These are phyloP conservation scores for Thinopyrum obtusiflorum DNA, from an alignment of 202 grass and related monocot genomes.

Conservation along the genomic window DNA sequence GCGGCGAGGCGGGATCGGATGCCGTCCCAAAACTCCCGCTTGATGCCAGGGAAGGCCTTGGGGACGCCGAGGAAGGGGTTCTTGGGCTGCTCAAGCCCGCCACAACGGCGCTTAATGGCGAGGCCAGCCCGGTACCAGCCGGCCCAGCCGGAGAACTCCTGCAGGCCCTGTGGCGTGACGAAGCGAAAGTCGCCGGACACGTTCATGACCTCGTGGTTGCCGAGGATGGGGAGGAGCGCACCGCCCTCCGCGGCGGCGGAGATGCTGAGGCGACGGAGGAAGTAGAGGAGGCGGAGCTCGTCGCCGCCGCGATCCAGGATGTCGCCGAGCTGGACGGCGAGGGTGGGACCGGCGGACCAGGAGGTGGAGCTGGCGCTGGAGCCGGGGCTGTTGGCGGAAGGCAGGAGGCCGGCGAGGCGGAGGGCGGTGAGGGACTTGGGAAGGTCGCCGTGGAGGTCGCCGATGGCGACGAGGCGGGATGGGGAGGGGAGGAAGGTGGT, in stretches of 20 bases:
- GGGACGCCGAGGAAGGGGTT: conserved; percentile 90
- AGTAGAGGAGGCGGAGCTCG: conserved; percentile 83
- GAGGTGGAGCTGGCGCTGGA: conserved; percentile 29
- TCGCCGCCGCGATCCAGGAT: conserved; percentile 90
- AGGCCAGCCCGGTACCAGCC: conserved; percentile 79
- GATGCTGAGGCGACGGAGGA: conserved; percentile 64
- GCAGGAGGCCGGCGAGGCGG: conserved; percentile 65
- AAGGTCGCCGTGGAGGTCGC: conserved; percentile 91
- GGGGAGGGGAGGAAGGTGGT: conserved; percentile 58
- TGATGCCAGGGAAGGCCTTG: conserved; percentile 69
- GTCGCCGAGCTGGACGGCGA: conserved; percentile 93
- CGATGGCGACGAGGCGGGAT: conserved; percentile 78
- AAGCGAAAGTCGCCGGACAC: conserved; percentile 73
- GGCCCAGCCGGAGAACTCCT: conserved; percentile 76
- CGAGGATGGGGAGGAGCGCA: conserved; percentile 64
- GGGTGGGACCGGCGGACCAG: conserved; percentile 67
- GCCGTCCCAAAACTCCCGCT: conserved; percentile 77
- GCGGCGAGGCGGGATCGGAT: conserved; percentile 78
- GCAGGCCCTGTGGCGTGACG: conserved; percentile 52
- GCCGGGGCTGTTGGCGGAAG: neutral
- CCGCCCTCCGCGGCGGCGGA: conserved; percentile 62
- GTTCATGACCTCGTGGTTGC: conserved; percentile 99
- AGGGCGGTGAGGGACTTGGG: conserved; percentile 69
- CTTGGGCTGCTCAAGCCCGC: conserved; percentile 31
- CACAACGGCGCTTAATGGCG: conserved; percentile 81